Evolutionary conservation across 441 rosid genomes (phyloP).

Genomic region (Adansonia madagascariensis): DNA sequence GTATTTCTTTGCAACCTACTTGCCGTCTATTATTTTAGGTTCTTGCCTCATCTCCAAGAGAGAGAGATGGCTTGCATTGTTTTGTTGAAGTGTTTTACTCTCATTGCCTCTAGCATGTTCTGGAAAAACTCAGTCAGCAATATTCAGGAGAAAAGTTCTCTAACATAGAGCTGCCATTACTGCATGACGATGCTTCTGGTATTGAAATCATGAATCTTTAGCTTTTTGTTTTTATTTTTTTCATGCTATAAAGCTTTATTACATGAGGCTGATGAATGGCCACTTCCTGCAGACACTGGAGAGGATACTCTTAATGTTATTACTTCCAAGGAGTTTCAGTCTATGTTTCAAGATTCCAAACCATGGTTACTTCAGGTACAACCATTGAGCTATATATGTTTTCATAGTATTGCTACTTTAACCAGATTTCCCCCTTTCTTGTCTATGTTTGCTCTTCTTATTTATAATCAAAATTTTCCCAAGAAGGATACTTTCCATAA

Average conservation of each 20-base stretch:
- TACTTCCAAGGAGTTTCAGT: conserved; percentile 54
- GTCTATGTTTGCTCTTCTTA: not conserved
- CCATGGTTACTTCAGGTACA: conserved; percentile 83
- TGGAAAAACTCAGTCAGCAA: conserved; percentile 49
- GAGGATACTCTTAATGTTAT: conserved; percentile 54
- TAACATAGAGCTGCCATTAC: conserved; percentile 64
- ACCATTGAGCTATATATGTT: conserved; percentile 6
- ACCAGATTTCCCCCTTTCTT: not conserved
- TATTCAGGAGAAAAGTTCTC: conserved; percentile 56
- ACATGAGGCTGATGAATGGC: conserved; percentile 7
- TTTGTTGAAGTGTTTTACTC: conserved; percentile 26
- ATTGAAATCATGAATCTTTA: conserved; percentile 30
- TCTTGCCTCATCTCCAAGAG: not conserved
- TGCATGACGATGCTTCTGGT: conserved; percentile 61
- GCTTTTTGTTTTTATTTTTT: conserved; percentile 10
- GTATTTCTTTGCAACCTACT: conserved; percentile 36
- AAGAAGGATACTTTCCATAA: not conserved
- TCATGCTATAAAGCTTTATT: not conserved
- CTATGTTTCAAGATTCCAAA: conserved; percentile 53
- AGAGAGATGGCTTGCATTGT: conserved; percentile 14
- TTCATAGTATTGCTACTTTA: not conserved
- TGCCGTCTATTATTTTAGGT: conserved; percentile 5
- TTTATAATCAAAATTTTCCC: not conserved
- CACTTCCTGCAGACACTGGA: conserved; percentile 47
- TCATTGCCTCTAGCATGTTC: conserved; percentile 56